phyloP scores from a whole-genome alignment of 345 rosid genomes.

The Aquilaria sinensis region DNA sequence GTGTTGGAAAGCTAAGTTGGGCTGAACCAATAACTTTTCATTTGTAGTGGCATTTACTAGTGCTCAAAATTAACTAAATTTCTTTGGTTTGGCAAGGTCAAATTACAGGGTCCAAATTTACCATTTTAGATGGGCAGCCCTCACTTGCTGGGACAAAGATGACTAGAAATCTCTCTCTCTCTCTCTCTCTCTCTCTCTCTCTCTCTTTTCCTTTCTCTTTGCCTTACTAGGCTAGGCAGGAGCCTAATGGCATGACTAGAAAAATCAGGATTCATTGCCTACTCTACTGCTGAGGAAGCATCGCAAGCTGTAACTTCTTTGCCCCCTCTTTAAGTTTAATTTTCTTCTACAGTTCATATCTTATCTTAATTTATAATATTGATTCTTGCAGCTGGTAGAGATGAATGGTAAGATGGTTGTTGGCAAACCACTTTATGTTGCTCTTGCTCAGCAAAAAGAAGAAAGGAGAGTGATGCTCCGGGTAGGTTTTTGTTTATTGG shows the following conservation, averaged over 20 bases:
- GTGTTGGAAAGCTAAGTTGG: conserved; percentile 62
- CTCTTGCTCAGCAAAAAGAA: conserved; percentile 91
- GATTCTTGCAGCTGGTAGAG: conserved; percentile 43
- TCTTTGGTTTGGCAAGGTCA: conserved; percentile 28
- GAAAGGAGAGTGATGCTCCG: conserved; percentile 86
- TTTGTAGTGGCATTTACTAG: not conserved
- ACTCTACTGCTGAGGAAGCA: conserved; percentile 82
- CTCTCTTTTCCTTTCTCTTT: too few species aligned
- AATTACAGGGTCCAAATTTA: conserved; percentile 65
- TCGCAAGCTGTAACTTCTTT: conserved; percentile 67
- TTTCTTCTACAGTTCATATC: not conserved
- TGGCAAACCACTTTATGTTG: conserved; percentile 90
- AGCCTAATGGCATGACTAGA: too few species aligned
- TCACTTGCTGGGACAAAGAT: conserved; percentile 46
- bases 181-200: too few species aligned
- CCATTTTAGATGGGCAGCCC: conserved; percentile 49
- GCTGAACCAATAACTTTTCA: conserved; percentile 27
- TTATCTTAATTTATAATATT: not conserved
- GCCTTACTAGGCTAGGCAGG: too few species aligned
- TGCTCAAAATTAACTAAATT: not conserved
- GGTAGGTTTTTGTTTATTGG: conserved; percentile 27
- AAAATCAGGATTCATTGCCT: conserved; percentile 75
- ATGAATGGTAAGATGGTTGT: conserved; percentile 93
- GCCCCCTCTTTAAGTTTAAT: not conserved
- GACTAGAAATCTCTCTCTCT: conserved; percentile 35